Evolutionary conservation across 2,329 filamentous ascomycete genomes (phyloP), one percentile per base, ranked within the genome.

Genomic region (Chaetomiaceae sp.): DNA sequence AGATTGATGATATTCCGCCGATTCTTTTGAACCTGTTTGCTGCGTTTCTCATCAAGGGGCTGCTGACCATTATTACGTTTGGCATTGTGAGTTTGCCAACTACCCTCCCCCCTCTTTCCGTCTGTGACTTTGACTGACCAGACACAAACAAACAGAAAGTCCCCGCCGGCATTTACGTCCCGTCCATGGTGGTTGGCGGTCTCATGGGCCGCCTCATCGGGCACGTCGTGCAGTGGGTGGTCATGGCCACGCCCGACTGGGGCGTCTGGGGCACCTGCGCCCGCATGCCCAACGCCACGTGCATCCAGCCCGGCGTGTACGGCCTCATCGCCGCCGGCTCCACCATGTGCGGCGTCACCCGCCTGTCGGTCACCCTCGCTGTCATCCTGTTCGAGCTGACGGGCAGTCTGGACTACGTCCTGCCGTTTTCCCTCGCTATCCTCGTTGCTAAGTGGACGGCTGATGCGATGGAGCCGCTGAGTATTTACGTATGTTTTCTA

Each of bases 371-470:
- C 19, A 97, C 93, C 0, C 75, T 99, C 8, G 91, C 90, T 0
- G 90, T 97, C 63, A 97, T 99, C 54, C 74, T 97, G 1, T 97
- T 99, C 60, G 93, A 99, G 67, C 75, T 99, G 31, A 99, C 93
- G 0, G 93, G 93, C 49, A 96, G 89, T 65, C 75, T 97, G 43
- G 89, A 97, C 66, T 95, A 97, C 62, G 93, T 99, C 3, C 73
- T 99, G 10, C 93, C 93, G 0, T 97, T 97, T 67, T 96, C 91
- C 0, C 73, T 99, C 8, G 86, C 89, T 0, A 89, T 99, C 30
- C 75, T 97, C 4, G 90, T 95, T 23, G 85, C 92, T n/a, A 99
- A 99, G 71, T 99, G 93, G 93, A 96, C 90, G 0, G 91, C 93
- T 0, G 93, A 97, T 69, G 91, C 90, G 3, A 81, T 99, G 45